Conservation (phyloP, 495 filamentous ascomycete genomes). For the Aspergillus taichungensis region DNA sequence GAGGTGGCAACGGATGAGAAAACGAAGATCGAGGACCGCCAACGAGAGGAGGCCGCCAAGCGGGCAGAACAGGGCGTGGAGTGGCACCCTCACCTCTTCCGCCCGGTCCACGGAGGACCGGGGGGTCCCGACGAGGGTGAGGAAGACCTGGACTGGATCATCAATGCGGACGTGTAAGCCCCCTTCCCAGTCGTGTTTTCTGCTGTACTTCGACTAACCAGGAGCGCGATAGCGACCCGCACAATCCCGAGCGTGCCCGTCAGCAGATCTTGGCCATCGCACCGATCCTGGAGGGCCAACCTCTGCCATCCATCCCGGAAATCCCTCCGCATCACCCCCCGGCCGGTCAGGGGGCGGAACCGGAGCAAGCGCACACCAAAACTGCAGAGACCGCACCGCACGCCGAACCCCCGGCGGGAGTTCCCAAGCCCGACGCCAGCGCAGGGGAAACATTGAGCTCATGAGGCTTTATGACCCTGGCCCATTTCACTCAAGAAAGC, state of each 20-base stretch:
- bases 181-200: not conserved
- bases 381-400: not conserved
- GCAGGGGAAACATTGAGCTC: too few species aligned
- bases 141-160: slow-evolving; percentile 86
- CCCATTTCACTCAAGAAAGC: too few species aligned
- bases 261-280: slow-evolving; percentile 82
- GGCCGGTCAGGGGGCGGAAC: slow-evolving; percentile 2
- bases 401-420: too few species aligned
- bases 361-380: slow-evolving; percentile 8
- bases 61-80: slow-evolving; percentile 74
- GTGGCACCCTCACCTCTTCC: slow-evolving; percentile 84
- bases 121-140: slow-evolving; percentile 74
- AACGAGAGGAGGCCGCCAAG: slow-evolving; percentile 80
- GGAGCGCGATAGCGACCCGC: slow-evolving; percentile 46
- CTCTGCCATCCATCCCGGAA: slow-evolving; percentile 26
- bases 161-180: slow-evolving; percentile 77
- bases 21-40: slow-evolving; percentile 83
- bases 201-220: not conserved
- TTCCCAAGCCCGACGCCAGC: too few species aligned
- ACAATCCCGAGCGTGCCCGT: slow-evolving; percentile 61
- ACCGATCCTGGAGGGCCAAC: slow-evolving; percentile 74
- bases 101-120: slow-evolving; percentile 60
- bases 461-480: too few species aligned
- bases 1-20: slow-evolving; percentile 90
- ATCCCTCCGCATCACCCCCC: slow-evolving; percentile 31